These are phyloP conservation scores for Russula foetens DNA, from an alignment of 768 basidiomycete species.

Conservation along the genomic window DNA sequence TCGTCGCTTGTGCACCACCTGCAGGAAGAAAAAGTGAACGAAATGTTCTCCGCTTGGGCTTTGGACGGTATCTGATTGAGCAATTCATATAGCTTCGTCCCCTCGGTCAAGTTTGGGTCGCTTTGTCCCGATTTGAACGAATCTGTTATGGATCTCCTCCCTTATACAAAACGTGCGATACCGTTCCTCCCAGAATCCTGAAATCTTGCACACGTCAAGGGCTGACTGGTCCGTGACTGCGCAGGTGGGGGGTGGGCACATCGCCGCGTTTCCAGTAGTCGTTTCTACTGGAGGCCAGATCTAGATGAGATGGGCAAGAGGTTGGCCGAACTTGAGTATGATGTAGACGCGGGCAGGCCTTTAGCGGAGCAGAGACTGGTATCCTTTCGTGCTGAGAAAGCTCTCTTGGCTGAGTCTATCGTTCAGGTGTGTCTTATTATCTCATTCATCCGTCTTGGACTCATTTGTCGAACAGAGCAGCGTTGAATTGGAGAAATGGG, in stretches of 20 bases:
- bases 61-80: not conserved
- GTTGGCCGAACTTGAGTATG: conserved; percentile 5
- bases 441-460: not conserved
- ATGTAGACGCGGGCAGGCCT: conserved; percentile 3
- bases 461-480: conserved; percentile 1
- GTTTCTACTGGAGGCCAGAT: conserved; percentile 16
- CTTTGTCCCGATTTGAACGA: conserved; percentile 13
- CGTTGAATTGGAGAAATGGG: conserved; percentile 11
- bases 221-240: not conserved
- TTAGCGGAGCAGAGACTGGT: conserved; percentile 3
- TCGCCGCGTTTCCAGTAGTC: conserved; percentile 6
- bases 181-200: not conserved
- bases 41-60: no score
- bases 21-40: conserved; percentile 15
- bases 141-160: conserved; percentile 12
- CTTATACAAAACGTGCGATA: conserved; percentile 13
- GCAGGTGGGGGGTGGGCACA: conserved; percentile 17
- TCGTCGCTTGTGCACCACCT: conserved; percentile 13
- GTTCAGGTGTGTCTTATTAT: not conserved
- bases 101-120: conserved; percentile 3
- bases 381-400: conserved; percentile 9
- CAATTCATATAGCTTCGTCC: not conserved
- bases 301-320: conserved; percentile 8
- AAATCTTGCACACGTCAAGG: not conserved
- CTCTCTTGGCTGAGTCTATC: conserved; percentile 7